Base-by-base conservation (phyloP, 2,329 filamentous ascomycete species). In the Exophiala lecanii-corni region DNA sequence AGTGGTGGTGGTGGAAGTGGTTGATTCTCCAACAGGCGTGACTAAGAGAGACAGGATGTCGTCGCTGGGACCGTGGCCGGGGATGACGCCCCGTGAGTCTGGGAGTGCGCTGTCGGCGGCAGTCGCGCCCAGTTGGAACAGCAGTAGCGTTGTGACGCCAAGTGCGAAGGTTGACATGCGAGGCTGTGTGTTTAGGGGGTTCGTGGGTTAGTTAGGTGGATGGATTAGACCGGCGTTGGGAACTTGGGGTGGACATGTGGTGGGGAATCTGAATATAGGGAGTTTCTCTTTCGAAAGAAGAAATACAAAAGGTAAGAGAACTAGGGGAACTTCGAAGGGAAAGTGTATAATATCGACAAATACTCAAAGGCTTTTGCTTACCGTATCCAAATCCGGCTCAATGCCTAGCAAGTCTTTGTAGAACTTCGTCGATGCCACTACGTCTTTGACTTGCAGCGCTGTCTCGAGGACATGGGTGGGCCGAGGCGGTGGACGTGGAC, bases 381-480 rank as follows among this genome's bases (percentile, higher is more conserved):
- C 48, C 39, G 49, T 43, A 35, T 54, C 49, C 20, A 49, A 36
- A 26, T 50, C 47, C 2, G 58, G 57, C n/a, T 52, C 35, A 12
- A 55, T 36, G 7, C 53, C 46, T n/a, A 61, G 38, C 1, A 50
- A 32, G 3, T 56, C 49, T 20, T 48, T 54, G 43, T 61, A 61
- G 42, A 61, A 61, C 12, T 55, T 50, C 10, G 50, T 45, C 3
- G 57, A 47, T 4, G 45, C 36, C 2, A 39, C 40, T 17, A 61
- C 18, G 36, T 58, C 55, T 16, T 54, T 55, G 33, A 59, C 58
- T 38, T 59, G 58, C 9, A 61, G 50, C 40, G 51, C 53, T 16
- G 59, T 61, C 35, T 61, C 59, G 9, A 61, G 47, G 36, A 61
- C 53, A 43, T 61, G 59, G 9, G 54, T 54, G 20, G 54, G 53